phyloP scores from a whole-genome alignment of 257 asterid genomes.

The Nicotiana undulata region DNA sequence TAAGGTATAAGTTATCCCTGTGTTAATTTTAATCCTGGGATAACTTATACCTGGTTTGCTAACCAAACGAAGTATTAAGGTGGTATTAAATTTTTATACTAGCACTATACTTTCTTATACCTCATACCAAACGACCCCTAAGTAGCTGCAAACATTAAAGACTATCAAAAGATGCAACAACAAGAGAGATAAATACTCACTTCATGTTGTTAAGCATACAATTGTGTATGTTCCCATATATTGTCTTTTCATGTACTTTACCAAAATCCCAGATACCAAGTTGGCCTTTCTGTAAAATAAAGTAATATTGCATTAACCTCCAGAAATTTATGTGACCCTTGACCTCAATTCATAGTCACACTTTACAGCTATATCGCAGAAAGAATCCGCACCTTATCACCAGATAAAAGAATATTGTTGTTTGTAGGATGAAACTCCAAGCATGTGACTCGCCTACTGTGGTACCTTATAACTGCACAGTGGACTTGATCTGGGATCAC shows the following conservation, averaged over 20 bases:
- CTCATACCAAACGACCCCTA: too few relatives aligned
- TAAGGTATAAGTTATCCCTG: too few relatives aligned
- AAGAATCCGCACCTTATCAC: conserved; percentile 67
- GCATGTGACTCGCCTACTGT: conserved; percentile 91
- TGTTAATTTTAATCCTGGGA: too few relatives aligned
- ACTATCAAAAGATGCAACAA: not conserved
- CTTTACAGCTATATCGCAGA: not conserved
- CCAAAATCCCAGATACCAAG: conserved; percentile 96
- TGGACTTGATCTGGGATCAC: conserved; percentile 76
- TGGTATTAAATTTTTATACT: too few relatives aligned
- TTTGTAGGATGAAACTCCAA: conserved; percentile 94
- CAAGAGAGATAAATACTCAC: conserved; percentile 37
- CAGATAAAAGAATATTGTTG: conserved; percentile 74
- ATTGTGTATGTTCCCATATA: conserved; percentile 67
- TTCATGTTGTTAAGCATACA: conserved; percentile 87
- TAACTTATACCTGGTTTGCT: too few relatives aligned
- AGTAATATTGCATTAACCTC: conserved; percentile 4
- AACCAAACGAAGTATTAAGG: too few relatives aligned
- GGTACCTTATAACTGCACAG: conserved; percentile 89
- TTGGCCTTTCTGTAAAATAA: conserved; percentile 76
- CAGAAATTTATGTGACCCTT: not conserved
- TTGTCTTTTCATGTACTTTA: conserved; percentile 76
- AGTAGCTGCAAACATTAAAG: not conserved
- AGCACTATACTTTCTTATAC: too few relatives aligned
- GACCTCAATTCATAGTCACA: not conserved